These are phyloP conservation scores for Coix lacrymajobi DNA, from an alignment of 176 grass and related monocot genomes.

Conservation along the genomic window DNA sequence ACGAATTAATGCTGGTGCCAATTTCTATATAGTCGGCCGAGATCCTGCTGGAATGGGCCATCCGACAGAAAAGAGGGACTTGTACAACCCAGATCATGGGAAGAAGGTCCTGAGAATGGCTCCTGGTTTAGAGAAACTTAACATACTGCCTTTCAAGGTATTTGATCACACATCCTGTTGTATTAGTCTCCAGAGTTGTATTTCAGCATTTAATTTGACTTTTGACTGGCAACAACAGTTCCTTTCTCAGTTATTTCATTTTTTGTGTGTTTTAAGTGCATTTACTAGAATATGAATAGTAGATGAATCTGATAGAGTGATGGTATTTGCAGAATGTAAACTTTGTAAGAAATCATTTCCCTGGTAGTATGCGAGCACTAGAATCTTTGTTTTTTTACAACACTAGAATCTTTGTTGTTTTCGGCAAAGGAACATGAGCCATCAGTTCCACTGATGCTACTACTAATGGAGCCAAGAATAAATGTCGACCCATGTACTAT, in stretches of 20 bases:
- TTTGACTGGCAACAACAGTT: not conserved
- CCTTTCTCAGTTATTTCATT: not conserved
- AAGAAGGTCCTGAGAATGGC: slow-evolving; percentile 97
- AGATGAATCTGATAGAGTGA: not conserved
- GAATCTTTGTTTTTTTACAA: not conserved
- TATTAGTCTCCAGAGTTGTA: not conserved
- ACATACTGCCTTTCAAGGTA: slow-evolving; percentile 99
- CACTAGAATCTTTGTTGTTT: not conserved
- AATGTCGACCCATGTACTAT: not conserved
- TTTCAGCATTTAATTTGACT: not conserved
- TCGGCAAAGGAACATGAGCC: not conserved
- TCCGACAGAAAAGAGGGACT: slow-evolving; percentile 84
- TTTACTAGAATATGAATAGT: not conserved
- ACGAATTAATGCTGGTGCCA: slow-evolving; percentile 83
- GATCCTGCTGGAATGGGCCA: slow-evolving; percentile 97
- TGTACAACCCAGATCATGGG: slow-evolving; percentile 92
- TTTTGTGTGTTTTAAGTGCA: not conserved
- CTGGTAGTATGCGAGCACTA: not conserved
- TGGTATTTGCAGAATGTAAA: not conserved
- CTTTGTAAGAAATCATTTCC: not conserved
- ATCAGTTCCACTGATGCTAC: not conserved
- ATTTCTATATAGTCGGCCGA: slow-evolving; percentile 98
- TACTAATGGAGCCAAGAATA: not conserved
- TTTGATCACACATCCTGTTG: not conserved
- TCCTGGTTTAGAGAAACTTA: slow-evolving; percentile 92